Evolutionary conservation across 345 rosid species (phyloP).

Genomic region (Melaleuca alternifolia): DNA sequence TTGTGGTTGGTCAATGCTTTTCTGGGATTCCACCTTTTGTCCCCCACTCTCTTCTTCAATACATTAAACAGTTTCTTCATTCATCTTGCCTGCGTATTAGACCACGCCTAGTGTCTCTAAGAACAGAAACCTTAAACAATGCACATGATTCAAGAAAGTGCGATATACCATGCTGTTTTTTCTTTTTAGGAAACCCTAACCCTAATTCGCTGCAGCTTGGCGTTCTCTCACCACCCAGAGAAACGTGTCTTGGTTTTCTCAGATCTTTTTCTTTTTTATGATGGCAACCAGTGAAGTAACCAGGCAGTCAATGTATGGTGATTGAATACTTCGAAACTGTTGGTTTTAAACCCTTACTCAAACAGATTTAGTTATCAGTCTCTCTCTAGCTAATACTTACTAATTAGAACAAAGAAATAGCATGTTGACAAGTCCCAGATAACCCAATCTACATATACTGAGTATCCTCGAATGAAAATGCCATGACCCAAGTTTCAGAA

Average conservation of each 20-base stretch:
- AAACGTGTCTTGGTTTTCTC: not conserved
- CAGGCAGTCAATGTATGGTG: not conserved
- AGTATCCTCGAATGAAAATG: not conserved
- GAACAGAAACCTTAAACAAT: not conserved
- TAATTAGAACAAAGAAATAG: not conserved
- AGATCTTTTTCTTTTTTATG: not conserved
- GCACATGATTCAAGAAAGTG: not conserved
- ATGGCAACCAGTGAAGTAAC: not conserved
- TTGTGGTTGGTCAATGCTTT: not conserved
- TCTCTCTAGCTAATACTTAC: not conserved
- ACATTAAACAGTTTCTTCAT: not conserved
- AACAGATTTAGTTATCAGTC: not conserved
- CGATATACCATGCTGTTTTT: not conserved
- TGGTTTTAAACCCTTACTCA: not conserved
- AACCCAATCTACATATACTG: not conserved
- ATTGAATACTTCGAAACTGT: not conserved
- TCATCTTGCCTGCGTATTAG: not conserved
- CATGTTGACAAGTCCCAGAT: not conserved
- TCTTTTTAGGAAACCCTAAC: conserved; percentile 1
- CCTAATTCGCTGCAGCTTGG: not conserved
- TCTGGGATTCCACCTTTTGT: not conserved
- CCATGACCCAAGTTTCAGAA: not conserved
- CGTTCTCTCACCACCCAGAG: not conserved
- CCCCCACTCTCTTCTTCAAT: not conserved
- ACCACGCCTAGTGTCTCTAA: not conserved